These are phyloP conservation scores for Colletotrichum sp. DNA, from an alignment of 2,329 filamentous ascomycete species.

Conservation along the genomic window DNA sequence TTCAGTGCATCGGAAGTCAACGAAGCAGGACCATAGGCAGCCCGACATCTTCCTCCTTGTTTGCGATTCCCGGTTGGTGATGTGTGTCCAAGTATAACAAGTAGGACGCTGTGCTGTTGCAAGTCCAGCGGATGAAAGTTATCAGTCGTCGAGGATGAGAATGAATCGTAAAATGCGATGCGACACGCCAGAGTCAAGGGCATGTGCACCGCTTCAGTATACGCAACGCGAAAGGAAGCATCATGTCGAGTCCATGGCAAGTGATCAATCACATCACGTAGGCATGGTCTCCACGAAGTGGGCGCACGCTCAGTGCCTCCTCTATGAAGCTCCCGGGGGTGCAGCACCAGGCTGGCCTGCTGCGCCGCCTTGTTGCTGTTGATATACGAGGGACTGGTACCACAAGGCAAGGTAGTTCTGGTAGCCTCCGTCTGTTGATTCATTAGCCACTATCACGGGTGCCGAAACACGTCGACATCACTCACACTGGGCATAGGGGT, in stretches of 20 bases:
- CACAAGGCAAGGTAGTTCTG: constrained; percentile 80
- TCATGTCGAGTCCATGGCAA: constrained; percentile 24
- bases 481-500: constrained; percentile 79
- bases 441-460: constrained; percentile 26
- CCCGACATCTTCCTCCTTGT: neutral
- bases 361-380: constrained; percentile 42
- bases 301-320: neutral
- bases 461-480: constrained; percentile 19
- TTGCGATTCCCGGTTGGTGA: neutral
- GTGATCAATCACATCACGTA: constrained; percentile 24
- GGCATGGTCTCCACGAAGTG: constrained; percentile 16
- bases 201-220: constrained; percentile 19
- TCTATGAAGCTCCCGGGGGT: constrained; percentile 21
- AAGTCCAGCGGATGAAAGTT: constrained; percentile 6
- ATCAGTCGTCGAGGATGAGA: constrained; percentile 11
- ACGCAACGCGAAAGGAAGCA: constrained; percentile 21
- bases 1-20: constrained; percentile 19
- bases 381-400: constrained; percentile 71
- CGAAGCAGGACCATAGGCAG: constrained; percentile 9
- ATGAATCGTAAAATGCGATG: neutral
- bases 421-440: constrained; percentile 74
- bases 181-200: constrained; percentile 15
- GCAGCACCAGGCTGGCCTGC: constrained; percentile 28
- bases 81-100: constrained; percentile 15
- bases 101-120: constrained; percentile 14